phyloP scores from a whole-genome alignment of 768 basidiomycete genomes.

The Kwoniella dejecticola region DNA sequence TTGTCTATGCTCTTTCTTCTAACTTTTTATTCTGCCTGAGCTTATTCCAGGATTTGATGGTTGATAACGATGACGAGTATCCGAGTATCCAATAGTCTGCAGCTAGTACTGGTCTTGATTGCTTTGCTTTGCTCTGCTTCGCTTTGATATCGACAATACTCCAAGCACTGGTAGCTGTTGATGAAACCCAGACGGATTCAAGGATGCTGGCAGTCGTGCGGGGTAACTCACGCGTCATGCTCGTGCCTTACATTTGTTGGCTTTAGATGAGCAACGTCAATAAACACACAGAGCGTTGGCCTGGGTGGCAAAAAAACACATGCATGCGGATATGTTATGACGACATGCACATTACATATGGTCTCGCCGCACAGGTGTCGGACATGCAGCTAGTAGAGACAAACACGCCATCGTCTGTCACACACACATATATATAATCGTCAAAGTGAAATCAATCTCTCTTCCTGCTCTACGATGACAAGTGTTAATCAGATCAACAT shows the following conservation, averaged over 20 bases:
- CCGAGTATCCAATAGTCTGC: no score
- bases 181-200: no score
- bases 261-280: neutral
- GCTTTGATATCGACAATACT: neutral
- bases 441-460: neutral
- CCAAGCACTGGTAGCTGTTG: no score
- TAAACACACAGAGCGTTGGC: no score
- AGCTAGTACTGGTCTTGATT: no score
- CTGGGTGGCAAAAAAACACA: neutral
- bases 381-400: neutral
- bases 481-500: conserved; percentile 25
- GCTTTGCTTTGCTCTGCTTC: no score
- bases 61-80: no score
- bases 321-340: neutral
- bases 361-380: no score
- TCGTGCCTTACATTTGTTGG: neutral
- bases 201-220: neutral
- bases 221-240: conserved; percentile 13
- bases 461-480: conserved; percentile 13
- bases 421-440: conserved; percentile 2
- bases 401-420: conserved; percentile 6
- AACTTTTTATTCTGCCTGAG: no score
- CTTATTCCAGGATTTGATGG: no score
- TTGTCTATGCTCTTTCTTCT: no score
- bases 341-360: conserved; percentile 6